phyloP scores from a whole-genome alignment of 805 yeast genomes.

The Sporopachydermia quercuum region DNA sequence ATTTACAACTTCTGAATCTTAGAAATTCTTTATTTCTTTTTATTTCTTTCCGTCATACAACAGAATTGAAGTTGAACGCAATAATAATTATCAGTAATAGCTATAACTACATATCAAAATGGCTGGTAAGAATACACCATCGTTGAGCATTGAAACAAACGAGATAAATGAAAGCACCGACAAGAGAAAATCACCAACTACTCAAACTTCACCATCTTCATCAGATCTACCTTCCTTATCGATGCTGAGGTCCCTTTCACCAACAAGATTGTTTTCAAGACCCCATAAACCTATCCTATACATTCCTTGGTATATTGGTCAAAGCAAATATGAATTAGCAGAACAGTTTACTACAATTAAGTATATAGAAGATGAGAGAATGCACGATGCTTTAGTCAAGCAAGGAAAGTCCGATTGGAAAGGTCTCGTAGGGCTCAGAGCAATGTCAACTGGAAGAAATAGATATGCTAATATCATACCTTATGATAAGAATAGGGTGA shows the following conservation, averaged over 20 bases:
- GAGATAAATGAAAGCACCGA: no score
- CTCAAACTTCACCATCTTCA: no score
- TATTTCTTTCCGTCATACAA: no score
- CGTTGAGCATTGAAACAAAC: no score
- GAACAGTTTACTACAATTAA: slow-evolving; percentile 21
- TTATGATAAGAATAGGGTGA: slow-evolving; percentile 44
- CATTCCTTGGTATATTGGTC: slow-evolving; percentile 17
- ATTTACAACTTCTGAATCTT: no score
- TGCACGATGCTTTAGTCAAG: slow-evolving; percentile 21
- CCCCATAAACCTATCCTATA: background rate
- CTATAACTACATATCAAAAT: no score
- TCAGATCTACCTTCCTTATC: no score
- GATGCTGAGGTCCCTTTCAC: background rate
- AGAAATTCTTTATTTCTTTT: no score
- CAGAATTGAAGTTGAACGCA: no score
- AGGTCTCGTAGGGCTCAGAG: slow-evolving; percentile 14
- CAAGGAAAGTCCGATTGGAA: slow-evolving; percentile 8
- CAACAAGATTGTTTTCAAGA: background rate
- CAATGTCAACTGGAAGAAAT: slow-evolving; percentile 25
- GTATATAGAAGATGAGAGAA: slow-evolving; percentile 21
- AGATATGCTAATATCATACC: slow-evolving; percentile 53
- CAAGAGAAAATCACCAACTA: no score
- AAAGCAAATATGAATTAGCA: slow-evolving; percentile 13
- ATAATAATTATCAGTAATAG: no score
- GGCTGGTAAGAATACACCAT: no score